phyloP scores from a whole-genome alignment of 2,329 filamentous ascomycete genomes.

The Bipolaris victoriae region DNA sequence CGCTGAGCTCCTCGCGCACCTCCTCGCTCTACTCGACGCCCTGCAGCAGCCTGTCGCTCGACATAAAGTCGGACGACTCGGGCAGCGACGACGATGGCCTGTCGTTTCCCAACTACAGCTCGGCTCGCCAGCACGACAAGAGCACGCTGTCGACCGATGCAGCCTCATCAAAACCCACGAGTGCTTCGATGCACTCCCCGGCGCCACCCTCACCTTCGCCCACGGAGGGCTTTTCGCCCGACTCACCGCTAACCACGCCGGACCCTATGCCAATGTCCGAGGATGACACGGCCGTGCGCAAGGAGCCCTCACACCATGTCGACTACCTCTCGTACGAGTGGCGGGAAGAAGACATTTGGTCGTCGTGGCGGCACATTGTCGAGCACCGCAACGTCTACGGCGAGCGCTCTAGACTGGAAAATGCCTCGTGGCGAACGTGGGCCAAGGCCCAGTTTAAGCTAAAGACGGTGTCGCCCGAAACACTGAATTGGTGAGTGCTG shows the following conservation, averaged over 20 bases:
- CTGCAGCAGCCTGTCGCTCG: constrained; percentile 67
- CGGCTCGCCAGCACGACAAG: constrained; percentile 25
- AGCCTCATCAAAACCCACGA: constrained; percentile 47
- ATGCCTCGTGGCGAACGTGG: constrained; percentile 97
- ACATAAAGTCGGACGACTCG: constrained; percentile 60
- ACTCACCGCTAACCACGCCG: constrained; percentile 60
- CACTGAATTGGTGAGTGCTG: constrained; percentile 81
- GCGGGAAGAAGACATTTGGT: constrained; percentile 96
- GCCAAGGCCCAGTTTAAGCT: constrained; percentile 88
- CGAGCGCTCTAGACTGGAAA: constrained; percentile 84
- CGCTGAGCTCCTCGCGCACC: constrained; percentile 48
- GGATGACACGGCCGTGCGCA: constrained; percentile 78
- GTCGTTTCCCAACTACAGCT: constrained; percentile 53
- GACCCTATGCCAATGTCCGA: constrained; percentile 65
- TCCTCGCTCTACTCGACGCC: constrained; percentile 68
- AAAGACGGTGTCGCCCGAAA: constrained; percentile 87
- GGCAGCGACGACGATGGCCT: constrained; percentile 52
- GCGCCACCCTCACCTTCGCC: constrained; percentile 59
- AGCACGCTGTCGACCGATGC: constrained; percentile 5
- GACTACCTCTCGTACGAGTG: constrained; percentile 94
- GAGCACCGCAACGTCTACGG: constrained; percentile 78
- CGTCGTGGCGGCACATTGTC: constrained; percentile 92
- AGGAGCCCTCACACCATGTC: constrained; percentile 83
- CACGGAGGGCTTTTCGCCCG: constrained; percentile 54
- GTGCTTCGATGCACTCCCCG: constrained; percentile 39